Percentiles rank a stretch among this genome's conserved stretches.
Conservation (phyloP, 257 asterid genomes). For the Apocynum venetum region DNA sequence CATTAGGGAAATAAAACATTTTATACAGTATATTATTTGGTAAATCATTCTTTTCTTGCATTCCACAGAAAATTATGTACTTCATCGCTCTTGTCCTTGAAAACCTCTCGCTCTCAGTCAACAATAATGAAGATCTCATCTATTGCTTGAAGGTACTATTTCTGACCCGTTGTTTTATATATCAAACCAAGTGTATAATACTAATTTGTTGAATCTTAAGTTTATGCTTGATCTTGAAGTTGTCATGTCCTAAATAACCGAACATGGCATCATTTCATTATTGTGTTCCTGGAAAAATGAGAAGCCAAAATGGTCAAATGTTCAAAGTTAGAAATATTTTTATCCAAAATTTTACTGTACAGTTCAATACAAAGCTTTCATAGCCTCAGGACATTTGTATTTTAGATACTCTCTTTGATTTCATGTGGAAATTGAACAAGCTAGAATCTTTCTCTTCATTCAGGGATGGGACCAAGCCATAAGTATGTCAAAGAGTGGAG, state of each 20-base stretch:
- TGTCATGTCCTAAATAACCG: neutral
- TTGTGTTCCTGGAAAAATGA: neutral
- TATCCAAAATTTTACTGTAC: neutral
- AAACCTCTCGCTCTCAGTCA: conserved; percentile 85
- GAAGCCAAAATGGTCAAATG: neutral
- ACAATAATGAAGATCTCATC: conserved; percentile 78
- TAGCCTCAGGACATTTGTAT: neutral
- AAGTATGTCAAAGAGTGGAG: conserved; percentile 55
- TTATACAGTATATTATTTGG: conserved; percentile 8
- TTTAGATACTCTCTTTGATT: neutral
- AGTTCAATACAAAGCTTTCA: neutral
- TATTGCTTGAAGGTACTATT: conserved; percentile 80
- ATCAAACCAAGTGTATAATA: neutral
- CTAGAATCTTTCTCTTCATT: conserved; percentile 11
- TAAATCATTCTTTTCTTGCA: conserved; percentile 19
- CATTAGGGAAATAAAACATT: neutral
- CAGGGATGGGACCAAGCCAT: conserved; percentile 93
- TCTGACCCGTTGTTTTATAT: neutral
- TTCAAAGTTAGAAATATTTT: neutral
- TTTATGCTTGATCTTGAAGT: neutral
- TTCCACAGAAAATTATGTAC: conserved; percentile 81
- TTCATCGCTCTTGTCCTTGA: conserved; percentile 87
- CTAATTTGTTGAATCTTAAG: neutral
- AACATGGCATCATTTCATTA: neutral
- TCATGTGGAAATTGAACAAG: neutral